Conservation (phyloP, 2,329 filamentous ascomycete species). For the Spiromastix sp. region DNA sequence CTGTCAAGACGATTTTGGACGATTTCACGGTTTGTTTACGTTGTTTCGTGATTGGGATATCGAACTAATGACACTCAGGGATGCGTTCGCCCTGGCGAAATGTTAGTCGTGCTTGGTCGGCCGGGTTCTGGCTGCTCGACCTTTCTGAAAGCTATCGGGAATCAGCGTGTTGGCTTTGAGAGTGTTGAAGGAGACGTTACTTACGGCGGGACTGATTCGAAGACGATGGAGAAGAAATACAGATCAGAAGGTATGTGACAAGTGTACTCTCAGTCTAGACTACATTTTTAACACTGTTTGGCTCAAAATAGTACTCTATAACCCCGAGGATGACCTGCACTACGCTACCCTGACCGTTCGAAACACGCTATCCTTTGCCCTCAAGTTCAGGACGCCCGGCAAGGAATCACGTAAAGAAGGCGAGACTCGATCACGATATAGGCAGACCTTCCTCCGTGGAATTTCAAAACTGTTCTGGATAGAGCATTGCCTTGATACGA, state of each 20-base stretch:
- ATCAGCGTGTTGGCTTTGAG: slow-evolving; percentile 52
- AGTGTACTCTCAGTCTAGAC: not conserved
- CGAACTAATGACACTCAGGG: slow-evolving; percentile 17
- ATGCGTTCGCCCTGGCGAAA: slow-evolving; percentile 37
- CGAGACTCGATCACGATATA: slow-evolving; percentile 51
- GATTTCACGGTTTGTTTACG: slow-evolving; percentile 43
- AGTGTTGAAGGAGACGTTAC: slow-evolving; percentile 45
- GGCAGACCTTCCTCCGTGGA: slow-evolving; percentile 53
- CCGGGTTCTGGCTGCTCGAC: slow-evolving; percentile 57
- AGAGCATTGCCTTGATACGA: slow-evolving; percentile 60
- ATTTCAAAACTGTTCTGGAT: slow-evolving; percentile 64
- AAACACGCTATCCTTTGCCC: slow-evolving; percentile 63
- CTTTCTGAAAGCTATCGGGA: slow-evolving; percentile 71
- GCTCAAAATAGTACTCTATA: slow-evolving; percentile 55
- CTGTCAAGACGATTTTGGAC: slow-evolving; percentile 56
- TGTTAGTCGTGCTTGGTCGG: slow-evolving; percentile 24
- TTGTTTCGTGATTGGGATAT: not conserved
- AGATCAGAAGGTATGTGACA: slow-evolving; percentile 29
- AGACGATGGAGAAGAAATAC: slow-evolving; percentile 40
- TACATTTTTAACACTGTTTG: not conserved
- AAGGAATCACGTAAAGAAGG: slow-evolving; percentile 50
- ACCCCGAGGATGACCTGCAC: slow-evolving; percentile 67
- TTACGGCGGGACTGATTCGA: slow-evolving; percentile 47
- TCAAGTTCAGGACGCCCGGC: slow-evolving; percentile 57
- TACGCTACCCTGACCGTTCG: slow-evolving; percentile 69